Evolutionary conservation across 2,329 filamentous ascomycete species (phyloP).

Genomic region (Scleromitrula shiraiana): DNA sequence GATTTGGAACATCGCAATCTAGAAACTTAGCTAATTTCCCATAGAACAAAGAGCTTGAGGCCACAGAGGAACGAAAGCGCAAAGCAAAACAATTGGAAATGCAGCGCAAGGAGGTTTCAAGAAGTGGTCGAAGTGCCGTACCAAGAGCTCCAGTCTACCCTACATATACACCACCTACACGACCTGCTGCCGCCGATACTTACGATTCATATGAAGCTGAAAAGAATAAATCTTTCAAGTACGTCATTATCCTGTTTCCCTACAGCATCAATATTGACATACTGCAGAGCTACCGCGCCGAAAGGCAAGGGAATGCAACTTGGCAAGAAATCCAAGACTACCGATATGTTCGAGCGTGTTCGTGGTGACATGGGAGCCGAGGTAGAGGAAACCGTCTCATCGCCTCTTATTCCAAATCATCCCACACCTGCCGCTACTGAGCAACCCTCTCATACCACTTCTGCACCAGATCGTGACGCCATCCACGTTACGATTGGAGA

Average conservation of each 20-base stretch:
- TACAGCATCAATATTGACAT: constrained; percentile 19
- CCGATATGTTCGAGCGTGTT: constrained; percentile 94
- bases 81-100: constrained; percentile 98
- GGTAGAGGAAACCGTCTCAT: constrained; percentile 56
- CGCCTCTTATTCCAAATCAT: constrained; percentile 55
- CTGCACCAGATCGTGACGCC: constrained; percentile 69
- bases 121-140: constrained; percentile 57
- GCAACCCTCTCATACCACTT: constrained; percentile 45
- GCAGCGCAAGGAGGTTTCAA: constrained; percentile 92
- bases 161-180: constrained; percentile 74
- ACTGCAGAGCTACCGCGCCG: constrained; percentile 48
- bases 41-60: constrained; percentile 97
- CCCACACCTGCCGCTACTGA: constrained; percentile 43
- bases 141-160: constrained; percentile 78
- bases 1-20: constrained; percentile 1
- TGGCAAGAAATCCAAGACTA: constrained; percentile 97
- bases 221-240: constrained; percentile 91
- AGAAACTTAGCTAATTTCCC: constrained; percentile 6
- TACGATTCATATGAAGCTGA: constrained; percentile 95
- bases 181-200: constrained; percentile 66
- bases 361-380: constrained; percentile 85
- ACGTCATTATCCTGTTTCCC: constrained; percentile 29
- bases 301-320: constrained; percentile 99
- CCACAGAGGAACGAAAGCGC: constrained; percentile 94
- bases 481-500: constrained; percentile 86